Evolutionary conservation across 176 grass and related monocot genomes (phyloP), one percentile per base, ranked within the genome.

Genomic region (Oryza coarctata): DNA sequence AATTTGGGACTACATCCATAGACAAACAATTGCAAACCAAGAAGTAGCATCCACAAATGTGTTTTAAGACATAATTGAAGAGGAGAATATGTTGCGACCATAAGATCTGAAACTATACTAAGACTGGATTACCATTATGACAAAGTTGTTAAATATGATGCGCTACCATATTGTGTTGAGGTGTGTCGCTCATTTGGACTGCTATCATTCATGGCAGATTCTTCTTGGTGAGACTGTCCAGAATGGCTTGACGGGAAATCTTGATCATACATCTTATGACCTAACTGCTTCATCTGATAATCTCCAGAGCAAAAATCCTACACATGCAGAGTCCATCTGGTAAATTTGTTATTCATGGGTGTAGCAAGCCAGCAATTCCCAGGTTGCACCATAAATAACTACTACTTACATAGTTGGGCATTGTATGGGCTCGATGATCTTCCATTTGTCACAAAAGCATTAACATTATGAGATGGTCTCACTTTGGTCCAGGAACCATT

Each of bases 111-210:
- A 73, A 62, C 43, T 80, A 38, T 36, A 83, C 49, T 12, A 9
- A 32, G 68, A 69, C 6, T 49, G 20, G 60, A 74, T 27, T 34
- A 33, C 41, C 65, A 27, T 28, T 82, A n/a, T 62, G 31, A 69
- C 47, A 68, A 20, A 29, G 23, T 80, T 17, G 20, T 72, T 44
- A 20, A 75, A 55, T 52, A 81, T 55, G 55, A 77, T 20, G 28
- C 15, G 69, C 43, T 94, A 99, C 97, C 97, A 73, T 93, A 94
- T 71, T 94, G 91, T 33, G 70, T 65, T 58, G 89, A 65, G 47
- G 80, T 65, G 13, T 88, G 70, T 74, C 78, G 85, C 73, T 90
- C 91, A 68, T 88, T 86, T 68, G 78, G 78, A 87, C 81, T 94
- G 73, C 81, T 80, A 34, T 94, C 87, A 62, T 89, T 96, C 74